Evolutionary conservation across 805 yeast species (phyloP).

Genomic region (Monosporozyma siamensis): DNA sequence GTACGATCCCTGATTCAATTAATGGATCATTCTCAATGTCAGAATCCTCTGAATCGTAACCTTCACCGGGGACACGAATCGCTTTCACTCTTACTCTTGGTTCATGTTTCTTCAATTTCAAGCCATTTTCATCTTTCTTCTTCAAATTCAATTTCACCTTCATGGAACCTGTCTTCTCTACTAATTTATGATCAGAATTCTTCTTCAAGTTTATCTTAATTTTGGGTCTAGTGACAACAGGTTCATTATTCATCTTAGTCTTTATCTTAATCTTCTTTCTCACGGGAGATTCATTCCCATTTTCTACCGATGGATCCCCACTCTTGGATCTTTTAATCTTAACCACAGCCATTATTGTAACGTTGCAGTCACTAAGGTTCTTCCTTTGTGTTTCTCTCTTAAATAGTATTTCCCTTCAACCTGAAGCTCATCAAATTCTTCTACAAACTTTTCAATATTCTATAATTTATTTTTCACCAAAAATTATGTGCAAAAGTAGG

Average conservation of each 20-base stretch:
- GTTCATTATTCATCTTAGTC: conserved; percentile 5
- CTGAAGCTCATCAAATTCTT: too few species aligned
- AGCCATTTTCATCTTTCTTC: conserved; percentile 12
- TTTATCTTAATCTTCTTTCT: conserved; percentile 9
- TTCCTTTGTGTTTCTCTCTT: not conserved
- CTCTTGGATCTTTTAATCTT: conserved; percentile 23
- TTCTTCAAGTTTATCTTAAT: conserved; percentile 20
- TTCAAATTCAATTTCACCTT: conserved; percentile 21
- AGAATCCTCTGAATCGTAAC: conserved; percentile 94
- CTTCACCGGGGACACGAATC: conserved; percentile 78
- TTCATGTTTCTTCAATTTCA: conserved; percentile 17
- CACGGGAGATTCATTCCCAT: not conserved
- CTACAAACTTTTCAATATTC: too few species aligned
- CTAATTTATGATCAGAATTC: conserved; percentile 1
- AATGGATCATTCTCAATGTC: conserved; percentile 92
- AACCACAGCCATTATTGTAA: conserved; percentile 20
- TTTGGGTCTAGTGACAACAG: conserved; percentile 17
- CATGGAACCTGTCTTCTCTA: conserved; percentile 8
- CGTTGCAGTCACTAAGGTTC: not conserved
- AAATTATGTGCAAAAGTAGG: too few species aligned
- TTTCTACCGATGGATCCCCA: conserved; percentile 3
- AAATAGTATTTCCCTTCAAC: too few species aligned
- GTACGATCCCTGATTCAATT: conserved; percentile 73
- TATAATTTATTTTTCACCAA: too few species aligned
- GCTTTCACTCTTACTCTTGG: conserved; percentile 49